Percentiles rank a stretch among this genome's conserved stretches.
Conservation (phyloP, 768 basidiomycete species). For the Tylopilus sp. region DNA sequence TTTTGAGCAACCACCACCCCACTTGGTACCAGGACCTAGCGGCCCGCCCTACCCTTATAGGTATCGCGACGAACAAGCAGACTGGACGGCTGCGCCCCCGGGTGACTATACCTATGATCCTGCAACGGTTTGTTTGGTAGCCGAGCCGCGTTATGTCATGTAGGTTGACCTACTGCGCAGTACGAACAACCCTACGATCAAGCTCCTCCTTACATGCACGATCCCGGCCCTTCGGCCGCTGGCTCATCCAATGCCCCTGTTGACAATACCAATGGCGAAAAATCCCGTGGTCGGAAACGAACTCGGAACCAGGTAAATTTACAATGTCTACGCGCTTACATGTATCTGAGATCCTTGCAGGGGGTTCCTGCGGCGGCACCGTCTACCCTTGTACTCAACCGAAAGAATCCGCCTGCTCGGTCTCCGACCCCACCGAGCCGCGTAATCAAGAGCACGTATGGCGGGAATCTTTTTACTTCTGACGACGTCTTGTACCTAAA, state of each 20-base stretch:
- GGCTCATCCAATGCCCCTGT: constrained; percentile 36
- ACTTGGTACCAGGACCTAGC: constrained; percentile 46
- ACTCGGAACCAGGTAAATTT: constrained; percentile 51
- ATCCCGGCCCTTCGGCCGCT: constrained; percentile 45
- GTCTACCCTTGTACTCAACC: constrained; percentile 61
- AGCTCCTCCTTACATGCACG: constrained; percentile 51
- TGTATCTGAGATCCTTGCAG: constrained; percentile 30
- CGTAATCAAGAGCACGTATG: constrained; percentile 86
- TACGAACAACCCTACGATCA: constrained; percentile 60
- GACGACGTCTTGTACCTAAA: constrained; percentile 83
- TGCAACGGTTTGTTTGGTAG: constrained; percentile 37
- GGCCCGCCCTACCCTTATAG: constrained; percentile 53
- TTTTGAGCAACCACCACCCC: constrained; percentile 49
- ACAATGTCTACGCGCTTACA: background rate
- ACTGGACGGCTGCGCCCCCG: constrained; percentile 41
- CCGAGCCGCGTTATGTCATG: background rate
- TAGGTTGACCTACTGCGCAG: constrained; percentile 27
- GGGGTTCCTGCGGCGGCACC: constrained; percentile 63
- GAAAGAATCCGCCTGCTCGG: constrained; percentile 62
- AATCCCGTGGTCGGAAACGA: constrained; percentile 66
- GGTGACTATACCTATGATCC: constrained; percentile 55
- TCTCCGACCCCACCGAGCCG: constrained; percentile 83
- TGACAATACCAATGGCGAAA: constrained; percentile 35
- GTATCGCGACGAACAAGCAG: constrained; percentile 56
- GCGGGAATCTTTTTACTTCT: constrained; percentile 81